Percentiles rank a stretch among this genome's conserved stretches.
Evolutionary conservation across 352 stramenopile genomes (phyloP).

Genomic region (Pythium aquatile): DNA sequence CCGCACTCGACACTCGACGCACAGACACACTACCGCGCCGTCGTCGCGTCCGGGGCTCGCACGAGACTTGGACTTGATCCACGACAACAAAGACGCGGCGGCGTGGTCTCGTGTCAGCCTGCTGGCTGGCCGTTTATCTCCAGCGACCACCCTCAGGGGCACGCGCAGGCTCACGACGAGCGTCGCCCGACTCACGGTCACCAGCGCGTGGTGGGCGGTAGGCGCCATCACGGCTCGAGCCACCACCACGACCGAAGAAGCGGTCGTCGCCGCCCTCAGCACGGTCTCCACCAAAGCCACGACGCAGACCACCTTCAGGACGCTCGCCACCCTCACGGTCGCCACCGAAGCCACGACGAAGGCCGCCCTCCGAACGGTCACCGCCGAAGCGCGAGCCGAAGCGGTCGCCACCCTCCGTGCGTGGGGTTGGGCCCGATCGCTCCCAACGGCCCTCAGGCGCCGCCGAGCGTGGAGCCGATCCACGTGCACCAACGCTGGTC

Average conservation of each 20-base stretch:
- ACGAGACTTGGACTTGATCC: conserved; percentile 5
- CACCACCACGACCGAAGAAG: conserved; percentile 47
- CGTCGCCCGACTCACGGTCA: conserved; percentile 20
- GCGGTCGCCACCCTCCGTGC: conserved; percentile 26
- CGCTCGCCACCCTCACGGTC: conserved; percentile 24
- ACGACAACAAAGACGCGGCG: neutral
- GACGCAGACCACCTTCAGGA: neutral
- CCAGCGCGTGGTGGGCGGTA: conserved; percentile 53
- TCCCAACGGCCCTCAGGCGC: conserved; percentile 64
- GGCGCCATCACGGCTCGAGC: conserved; percentile 22
- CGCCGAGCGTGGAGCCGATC: conserved; percentile 24
- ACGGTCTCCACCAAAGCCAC: conserved; percentile 13
- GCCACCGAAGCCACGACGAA: conserved; percentile 32
- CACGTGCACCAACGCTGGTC: conserved; percentile 53
- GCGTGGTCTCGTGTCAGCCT: neutral
- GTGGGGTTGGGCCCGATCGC: conserved; percentile 43
- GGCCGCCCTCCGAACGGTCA: conserved; percentile 13
- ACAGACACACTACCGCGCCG: neutral
- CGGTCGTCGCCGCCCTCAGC: conserved; percentile 33
- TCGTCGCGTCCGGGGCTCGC: conserved; percentile 1
- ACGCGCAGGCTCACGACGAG: conserved; percentile 36
- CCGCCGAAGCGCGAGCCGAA: conserved; percentile 17
- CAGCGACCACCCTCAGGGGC: conserved; percentile 65
- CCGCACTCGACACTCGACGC: neutral
- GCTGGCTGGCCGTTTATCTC: conserved; percentile 45